Percentiles rank a stretch among this genome's conserved stretches.
These are phyloP conservation scores for Populus tremula DNA, from an alignment of 345 rosid species.

Conservation along the genomic window DNA sequence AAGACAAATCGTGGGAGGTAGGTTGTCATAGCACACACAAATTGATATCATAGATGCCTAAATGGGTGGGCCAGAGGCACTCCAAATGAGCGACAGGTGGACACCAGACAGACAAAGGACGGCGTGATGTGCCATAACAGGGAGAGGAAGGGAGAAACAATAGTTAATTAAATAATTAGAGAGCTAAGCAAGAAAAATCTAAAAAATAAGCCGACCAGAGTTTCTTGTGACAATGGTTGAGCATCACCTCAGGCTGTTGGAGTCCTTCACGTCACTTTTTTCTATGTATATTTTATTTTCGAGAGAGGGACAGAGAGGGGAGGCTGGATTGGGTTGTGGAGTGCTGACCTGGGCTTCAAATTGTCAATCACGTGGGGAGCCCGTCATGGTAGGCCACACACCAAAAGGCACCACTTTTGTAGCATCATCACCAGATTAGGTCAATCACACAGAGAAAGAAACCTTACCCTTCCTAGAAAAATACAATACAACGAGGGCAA, in stretches of 20 bases:
- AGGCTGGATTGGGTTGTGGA: constrained; percentile 16
- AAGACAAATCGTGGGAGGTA: constrained; percentile 25
- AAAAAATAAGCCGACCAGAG: constrained; percentile 41
- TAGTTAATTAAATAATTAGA: not conserved
- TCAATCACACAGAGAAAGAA: constrained; percentile 28
- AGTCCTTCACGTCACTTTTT: constrained; percentile 41
- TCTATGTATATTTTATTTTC: constrained; percentile 7
- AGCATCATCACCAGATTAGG: constrained; percentile 38
- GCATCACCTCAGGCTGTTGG: constrained; percentile 30
- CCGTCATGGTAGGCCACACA: constrained; percentile 36
- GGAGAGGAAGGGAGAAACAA: constrained; percentile 5
- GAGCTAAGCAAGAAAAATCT: not conserved
- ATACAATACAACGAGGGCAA: not conserved
- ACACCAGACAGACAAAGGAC: constrained; percentile 23
- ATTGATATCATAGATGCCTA: constrained; percentile 11
- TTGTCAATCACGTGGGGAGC: constrained; percentile 43
- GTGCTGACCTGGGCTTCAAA: constrained; percentile 30
- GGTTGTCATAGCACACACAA: constrained; percentile 20
- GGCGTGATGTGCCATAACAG: constrained; percentile 32
- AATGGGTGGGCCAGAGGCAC: constrained; percentile 7
- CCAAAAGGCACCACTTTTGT: not conserved
- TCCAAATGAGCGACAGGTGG: constrained; percentile 35
- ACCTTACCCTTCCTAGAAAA: not conserved
- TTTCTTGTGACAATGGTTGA: constrained; percentile 38
- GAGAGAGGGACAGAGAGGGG: not conserved